Evolutionary conservation across 1,284 basidiomycete species (phyloP), one percentile per base, ranked within the genome.

Genomic region (Wolfiporia cocos): DNA sequence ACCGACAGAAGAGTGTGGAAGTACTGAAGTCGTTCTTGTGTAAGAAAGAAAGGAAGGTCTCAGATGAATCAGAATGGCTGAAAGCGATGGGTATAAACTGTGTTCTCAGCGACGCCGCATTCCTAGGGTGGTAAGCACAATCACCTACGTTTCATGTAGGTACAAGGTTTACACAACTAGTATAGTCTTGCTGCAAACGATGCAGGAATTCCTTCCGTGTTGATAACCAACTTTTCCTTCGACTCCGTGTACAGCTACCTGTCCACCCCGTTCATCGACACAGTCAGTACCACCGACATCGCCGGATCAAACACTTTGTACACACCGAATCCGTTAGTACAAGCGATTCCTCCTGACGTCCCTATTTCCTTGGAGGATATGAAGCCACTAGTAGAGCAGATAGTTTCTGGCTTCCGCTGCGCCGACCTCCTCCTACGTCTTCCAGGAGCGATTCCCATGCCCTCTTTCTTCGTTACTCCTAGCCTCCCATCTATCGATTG

Each of bases 161-260:
- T 45, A 18, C 38, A 18, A 35, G 2, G 31, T 42, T 23, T 24
- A 31, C 32, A 6, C 17, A 41, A 51, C n/a, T n/a, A n/a, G n/a
- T n/a, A n/a, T 12, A 87, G 86, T 56, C 69, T 82, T 37, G 84
- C 85, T 1, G 86, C 83, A 2, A 75, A 78, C 46, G 57, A 66
- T 24, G 74, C 76, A 0, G 69, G 73, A 0, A 68, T 88, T 20
- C 85, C 85, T 1, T 81, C 81, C 1, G 68, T 80, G 35, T 66
- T 89, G 14, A 72, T 87, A 47, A 86, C 83, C 39, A 88, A 88
- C 63, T 89, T 89, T 57, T 84, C 84, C 0, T 89, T 88, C 58
- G 84, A 88, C 60, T 83, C 85, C 0, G 84, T 87, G 9, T 89
- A 83, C 56, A 86, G 82, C 49, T 87, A 81, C 49, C 76, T 88